These are phyloP conservation scores for Echites panduratus DNA, from an alignment of 257 asterid genomes.

Conservation along the genomic window DNA sequence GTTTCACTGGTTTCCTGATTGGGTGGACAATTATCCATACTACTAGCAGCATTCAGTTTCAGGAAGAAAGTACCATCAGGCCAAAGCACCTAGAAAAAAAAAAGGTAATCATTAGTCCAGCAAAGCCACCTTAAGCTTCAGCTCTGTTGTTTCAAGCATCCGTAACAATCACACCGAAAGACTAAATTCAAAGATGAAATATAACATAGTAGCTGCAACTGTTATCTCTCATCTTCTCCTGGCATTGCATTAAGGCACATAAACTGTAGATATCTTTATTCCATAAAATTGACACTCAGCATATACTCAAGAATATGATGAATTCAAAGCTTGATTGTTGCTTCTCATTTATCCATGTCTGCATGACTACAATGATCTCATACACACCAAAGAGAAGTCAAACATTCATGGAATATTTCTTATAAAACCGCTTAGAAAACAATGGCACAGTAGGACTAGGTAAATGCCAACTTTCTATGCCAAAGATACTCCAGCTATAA, in stretches of 20 bases:
- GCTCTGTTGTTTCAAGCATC: not conserved
- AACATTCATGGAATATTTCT: not conserved
- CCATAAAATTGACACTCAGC: not conserved
- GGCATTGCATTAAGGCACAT: not conserved
- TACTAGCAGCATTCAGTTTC: constrained; percentile 40
- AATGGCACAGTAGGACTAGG: not conserved
- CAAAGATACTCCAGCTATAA: not conserved
- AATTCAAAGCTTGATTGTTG: not conserved
- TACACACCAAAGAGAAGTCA: not conserved
- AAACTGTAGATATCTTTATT: not conserved
- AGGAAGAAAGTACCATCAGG: constrained; percentile 83
- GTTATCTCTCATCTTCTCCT: not conserved
- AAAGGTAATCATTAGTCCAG: constrained; percentile 16
- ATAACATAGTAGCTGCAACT: not conserved
- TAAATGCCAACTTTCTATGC: not conserved
- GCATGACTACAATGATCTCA: not conserved
- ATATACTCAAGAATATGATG: not conserved
- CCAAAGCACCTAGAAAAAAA: constrained; percentile 70
- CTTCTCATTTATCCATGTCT: constrained; percentile 1
- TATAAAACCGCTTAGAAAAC: not conserved
- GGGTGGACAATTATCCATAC: constrained; percentile 32
- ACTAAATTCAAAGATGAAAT: not conserved
- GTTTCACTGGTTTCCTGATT: constrained; percentile 28
- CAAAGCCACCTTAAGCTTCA: constrained; percentile 9
- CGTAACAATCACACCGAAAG: not conserved